Conservation (phyloP, 805 yeast genomes). For the Candida tallmaniae region DNA sequence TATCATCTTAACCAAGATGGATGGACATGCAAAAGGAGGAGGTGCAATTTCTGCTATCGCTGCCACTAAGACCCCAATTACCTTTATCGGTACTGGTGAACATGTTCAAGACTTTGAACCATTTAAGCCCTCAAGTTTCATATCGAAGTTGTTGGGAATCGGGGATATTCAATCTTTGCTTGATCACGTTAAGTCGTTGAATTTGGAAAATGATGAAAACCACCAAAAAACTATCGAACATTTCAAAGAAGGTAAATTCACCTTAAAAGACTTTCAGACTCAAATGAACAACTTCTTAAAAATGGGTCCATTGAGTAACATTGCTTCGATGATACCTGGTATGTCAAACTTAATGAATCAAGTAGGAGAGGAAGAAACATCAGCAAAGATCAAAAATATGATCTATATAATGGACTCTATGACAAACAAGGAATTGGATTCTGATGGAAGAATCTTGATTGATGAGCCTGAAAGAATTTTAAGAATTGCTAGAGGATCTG, state of each 20-base stretch:
- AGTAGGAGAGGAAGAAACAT: slow-evolving; percentile 88
- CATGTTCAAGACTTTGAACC: slow-evolving; percentile 90
- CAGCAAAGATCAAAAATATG: slow-evolving; percentile 80
- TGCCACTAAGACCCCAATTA: slow-evolving; percentile 90
- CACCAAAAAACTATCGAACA: slow-evolving; percentile 90
- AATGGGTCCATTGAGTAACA: slow-evolving; percentile 94
- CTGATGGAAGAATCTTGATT: slow-evolving; percentile 78
- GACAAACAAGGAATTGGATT: slow-evolving; percentile 87
- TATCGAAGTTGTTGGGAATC: slow-evolving; percentile 89
- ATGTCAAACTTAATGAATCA: slow-evolving; percentile 78
- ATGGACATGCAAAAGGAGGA: slow-evolving; percentile 99
- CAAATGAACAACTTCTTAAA: slow-evolving; percentile 94
- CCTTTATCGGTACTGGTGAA: slow-evolving; percentile 97
- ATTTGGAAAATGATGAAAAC: slow-evolving; percentile 58
- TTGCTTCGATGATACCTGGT: slow-evolving; percentile 94
- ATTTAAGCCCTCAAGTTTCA: slow-evolving; percentile 83
- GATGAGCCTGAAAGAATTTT: slow-evolving; percentile 82
- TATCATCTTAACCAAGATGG: slow-evolving; percentile 91
- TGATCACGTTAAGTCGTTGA: slow-evolving; percentile 87
- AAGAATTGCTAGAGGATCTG: slow-evolving; percentile 92
- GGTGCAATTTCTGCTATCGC: slow-evolving; percentile 99
- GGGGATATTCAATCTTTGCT: slow-evolving; percentile 92
- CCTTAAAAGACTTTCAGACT: slow-evolving; percentile 84
- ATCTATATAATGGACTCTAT: slow-evolving; percentile 91
- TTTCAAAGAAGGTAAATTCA: slow-evolving; percentile 91